These are phyloP conservation scores for Fusarium chlamydosporum DNA, from an alignment of 2,329 filamentous ascomycete genomes.

Conservation along the genomic window DNA sequence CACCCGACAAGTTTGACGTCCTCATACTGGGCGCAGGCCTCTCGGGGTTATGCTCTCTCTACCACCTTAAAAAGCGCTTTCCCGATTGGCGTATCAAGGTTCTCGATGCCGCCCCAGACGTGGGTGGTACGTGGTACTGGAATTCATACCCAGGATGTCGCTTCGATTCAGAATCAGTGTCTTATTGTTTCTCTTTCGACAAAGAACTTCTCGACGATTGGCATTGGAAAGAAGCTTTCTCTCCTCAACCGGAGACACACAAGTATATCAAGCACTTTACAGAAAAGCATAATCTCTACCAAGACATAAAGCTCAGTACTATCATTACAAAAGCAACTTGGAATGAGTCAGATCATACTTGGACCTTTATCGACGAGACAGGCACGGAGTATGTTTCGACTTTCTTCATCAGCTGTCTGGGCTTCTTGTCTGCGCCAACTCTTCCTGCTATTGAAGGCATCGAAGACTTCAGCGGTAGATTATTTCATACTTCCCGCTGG, in stretches of 20 bases:
- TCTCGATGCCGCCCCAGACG: constrained; percentile 39
- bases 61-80: constrained; percentile 56
- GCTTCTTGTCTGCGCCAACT: constrained; percentile 33
- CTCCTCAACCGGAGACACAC: constrained; percentile 56
- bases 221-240: constrained; percentile 57
- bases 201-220: constrained; percentile 40
- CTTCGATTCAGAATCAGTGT: constrained; percentile 58
- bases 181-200: constrained; percentile 54
- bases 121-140: constrained; percentile 50
- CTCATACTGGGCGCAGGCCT: constrained; percentile 49
- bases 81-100: constrained; percentile 40
- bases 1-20: constrained; percentile 31
- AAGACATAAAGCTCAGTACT: constrained; percentile 51
- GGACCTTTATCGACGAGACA: constrained; percentile 22
- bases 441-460: constrained; percentile 29
- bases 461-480: constrained; percentile 26
- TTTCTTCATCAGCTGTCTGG: constrained; percentile 38
- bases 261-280: constrained; percentile 61
- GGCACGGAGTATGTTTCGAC: constrained; percentile 9
- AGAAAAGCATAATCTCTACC: constrained; percentile 57
- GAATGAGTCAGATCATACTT: constrained; percentile 1
- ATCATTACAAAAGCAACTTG: constrained; percentile 19
- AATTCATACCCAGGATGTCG: constrained; percentile 51
- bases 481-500: constrained; percentile 39
- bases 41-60: constrained; percentile 58